Percentiles rank a stretch among this genome's conserved stretches.
Conservation (phyloP, 306 rosid species). For the Ormosia emarginata region DNA sequence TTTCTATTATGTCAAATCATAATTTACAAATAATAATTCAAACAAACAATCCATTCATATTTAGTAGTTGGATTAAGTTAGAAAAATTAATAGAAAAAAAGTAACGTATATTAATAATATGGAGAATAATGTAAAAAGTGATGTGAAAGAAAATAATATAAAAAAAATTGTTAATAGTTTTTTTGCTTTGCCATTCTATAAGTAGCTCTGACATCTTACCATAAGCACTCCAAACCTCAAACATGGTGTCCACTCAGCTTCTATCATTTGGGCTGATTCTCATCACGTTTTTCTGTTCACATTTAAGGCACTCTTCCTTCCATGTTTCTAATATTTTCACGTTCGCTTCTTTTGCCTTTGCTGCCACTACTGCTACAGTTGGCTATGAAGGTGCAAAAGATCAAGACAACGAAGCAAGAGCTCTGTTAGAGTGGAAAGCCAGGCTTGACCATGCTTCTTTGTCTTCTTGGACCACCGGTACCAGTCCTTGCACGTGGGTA, state of each 20-base stretch:
- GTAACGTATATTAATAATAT: too few relatives aligned
- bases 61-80: too few relatives aligned
- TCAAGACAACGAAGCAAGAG: constrained; percentile 8
- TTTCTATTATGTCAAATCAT: too few relatives aligned
- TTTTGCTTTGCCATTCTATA: too few relatives aligned
- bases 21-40: too few relatives aligned
- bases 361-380: not conserved
- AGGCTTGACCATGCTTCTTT: constrained; percentile 19
- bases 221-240: not conserved
- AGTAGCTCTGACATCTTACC: not conserved
- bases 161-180: too few relatives aligned
- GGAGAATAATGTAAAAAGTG: too few relatives aligned
- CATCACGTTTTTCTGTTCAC: not conserved
- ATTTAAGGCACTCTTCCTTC: not conserved
- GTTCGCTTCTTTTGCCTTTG: not conserved
- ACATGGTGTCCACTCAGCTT: constrained; percentile 16
- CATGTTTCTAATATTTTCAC: not conserved
- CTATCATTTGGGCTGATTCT: not conserved
- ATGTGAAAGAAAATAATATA: too few relatives aligned
- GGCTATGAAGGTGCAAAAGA: not conserved
- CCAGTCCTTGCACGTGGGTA: constrained; percentile 26
- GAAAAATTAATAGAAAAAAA: too few relatives aligned
- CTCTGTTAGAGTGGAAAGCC: constrained; percentile 31
- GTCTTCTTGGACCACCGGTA: constrained; percentile 23
- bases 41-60: too few relatives aligned